A percentile compares a stretch with the other conserved stretches of the same genome.
Conservation (phyloP, 2,329 filamentous ascomycete genomes). For the Ascocoryne sarcoides region DNA sequence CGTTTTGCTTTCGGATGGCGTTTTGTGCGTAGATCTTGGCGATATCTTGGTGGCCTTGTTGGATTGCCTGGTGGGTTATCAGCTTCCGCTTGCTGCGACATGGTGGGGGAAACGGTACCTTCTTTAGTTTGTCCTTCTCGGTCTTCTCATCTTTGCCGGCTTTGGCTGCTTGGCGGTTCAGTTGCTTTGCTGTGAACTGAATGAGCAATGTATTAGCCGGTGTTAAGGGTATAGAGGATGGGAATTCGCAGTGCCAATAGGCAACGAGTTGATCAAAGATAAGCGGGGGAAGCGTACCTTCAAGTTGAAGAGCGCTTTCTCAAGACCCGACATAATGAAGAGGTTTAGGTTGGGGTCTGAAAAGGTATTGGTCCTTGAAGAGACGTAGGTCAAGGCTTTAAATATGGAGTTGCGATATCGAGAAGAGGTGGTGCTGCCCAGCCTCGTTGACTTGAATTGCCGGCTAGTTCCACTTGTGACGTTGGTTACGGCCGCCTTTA, state of each 20-base stretch:
- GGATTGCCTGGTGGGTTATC: constrained; percentile 40
- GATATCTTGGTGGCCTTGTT: constrained; percentile 50
- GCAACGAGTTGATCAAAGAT: constrained; percentile 5
- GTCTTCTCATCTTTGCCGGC: constrained; percentile 51
- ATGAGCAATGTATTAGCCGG: not conserved
- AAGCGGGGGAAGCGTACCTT: constrained; percentile 35
- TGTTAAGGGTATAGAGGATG: not conserved
- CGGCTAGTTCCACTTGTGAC: constrained; percentile 19
- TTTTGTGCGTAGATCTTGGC: constrained; percentile 56
- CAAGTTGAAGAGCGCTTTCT: constrained; percentile 53
- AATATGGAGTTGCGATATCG: constrained; percentile 4
- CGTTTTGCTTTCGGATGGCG: constrained; percentile 54
- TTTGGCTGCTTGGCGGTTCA: constrained; percentile 53
- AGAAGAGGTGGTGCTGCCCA: constrained; percentile 2
- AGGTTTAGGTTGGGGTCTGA: not conserved
- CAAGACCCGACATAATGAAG: constrained; percentile 47
- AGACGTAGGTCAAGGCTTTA: not conserved
- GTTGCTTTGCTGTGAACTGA: constrained; percentile 53
- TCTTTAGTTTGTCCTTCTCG: constrained; percentile 54
- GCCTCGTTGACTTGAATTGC: not conserved
- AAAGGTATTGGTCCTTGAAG: not conserved
- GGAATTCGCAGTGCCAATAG: not conserved
- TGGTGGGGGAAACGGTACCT: constrained; percentile 31
- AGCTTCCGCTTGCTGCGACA: not conserved
- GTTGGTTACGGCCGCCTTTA: constrained; percentile 12